Evolutionary conservation across 768 basidiomycete genomes (phyloP), one percentile per base, ranked within the genome.

Genomic region (Kwoniella sp.): DNA sequence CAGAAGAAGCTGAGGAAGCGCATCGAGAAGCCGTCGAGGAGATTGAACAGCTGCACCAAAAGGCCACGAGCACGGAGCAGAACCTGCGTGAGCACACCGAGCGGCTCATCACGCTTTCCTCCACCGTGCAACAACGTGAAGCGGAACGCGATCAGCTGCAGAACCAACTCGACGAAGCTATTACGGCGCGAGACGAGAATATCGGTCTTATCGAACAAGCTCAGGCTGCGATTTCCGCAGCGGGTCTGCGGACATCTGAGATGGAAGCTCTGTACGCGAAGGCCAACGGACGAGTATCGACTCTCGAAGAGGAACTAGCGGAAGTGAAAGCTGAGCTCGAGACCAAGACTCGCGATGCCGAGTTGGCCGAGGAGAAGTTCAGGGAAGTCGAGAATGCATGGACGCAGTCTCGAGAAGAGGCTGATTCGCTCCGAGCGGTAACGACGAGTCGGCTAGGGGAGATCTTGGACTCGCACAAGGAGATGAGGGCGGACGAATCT

Each of bases 401-500:
- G 89, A 86, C 90, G 26, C 90, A 92, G 79, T 92, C 92, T 48
- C 87, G 93, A 15, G 90, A 94, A 82, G 93, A 97, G 83, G 92
- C 93, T 2, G 94, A 96, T 79, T 87, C 90, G 1, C 88, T 93
- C 80, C 85, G 93, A 59, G 89, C 90, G 23, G 83, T 93, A 57
- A 93, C 93, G 1, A 95, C 92, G 1, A 87, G 89, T 53, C 86
- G 89, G 73, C 85, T 96, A 2, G 93, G 92, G 25, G 87, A 94
- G 76, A 84, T 96, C 22, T 83, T 96, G 52, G 91, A 94, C 76
- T 88, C 90, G 1, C 93, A 95, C 83, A 87, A 89, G 37, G 90
- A 92, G 73, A 84, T 93, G 57, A 87, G 86, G 79, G 86, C 89
- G 13, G 92, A 93, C 73, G 92, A 96, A 76, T 90, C 91, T 70